phyloP scores from a whole-genome alignment of 2,329 filamentous ascomycete species.

The Phoma herbarum region DNA sequence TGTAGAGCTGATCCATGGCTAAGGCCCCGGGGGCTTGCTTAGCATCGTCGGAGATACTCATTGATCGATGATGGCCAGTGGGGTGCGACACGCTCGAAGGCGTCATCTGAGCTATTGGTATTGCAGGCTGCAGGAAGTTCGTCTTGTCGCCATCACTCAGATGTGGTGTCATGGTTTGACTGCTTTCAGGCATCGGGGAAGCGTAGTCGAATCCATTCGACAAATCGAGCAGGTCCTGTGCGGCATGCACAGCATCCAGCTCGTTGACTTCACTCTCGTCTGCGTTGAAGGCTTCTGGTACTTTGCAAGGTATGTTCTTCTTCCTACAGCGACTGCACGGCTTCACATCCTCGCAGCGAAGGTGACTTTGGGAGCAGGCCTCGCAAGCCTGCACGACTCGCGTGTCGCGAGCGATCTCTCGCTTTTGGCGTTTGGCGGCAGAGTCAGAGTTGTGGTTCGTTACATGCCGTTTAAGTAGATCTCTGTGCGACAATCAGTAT shows the following conservation, averaged over 20 bases:
- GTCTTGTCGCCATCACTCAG: constrained; percentile 10
- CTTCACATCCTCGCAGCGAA: constrained; percentile 64
- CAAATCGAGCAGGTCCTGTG: constrained; percentile 42
- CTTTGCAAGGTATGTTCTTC: constrained; percentile 57
- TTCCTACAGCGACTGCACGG: constrained; percentile 62
- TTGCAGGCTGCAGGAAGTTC: constrained; percentile 9
- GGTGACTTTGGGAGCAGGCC: constrained; percentile 60
- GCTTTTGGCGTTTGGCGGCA: constrained; percentile 38
- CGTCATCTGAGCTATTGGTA: constrained; percentile 12
- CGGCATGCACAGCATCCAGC: constrained; percentile 41
- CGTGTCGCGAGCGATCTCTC: constrained; percentile 38
- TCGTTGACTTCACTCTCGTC: constrained; percentile 32
- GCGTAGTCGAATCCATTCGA: constrained; percentile 38
- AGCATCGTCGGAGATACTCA: constrained; percentile 7
- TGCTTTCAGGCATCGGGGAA: constrained; percentile 19
- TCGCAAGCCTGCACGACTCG: constrained; percentile 59
- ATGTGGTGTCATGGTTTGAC: constrained; percentile 7
- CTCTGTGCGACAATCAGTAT: constrained; percentile 39
- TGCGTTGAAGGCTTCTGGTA: constrained; percentile 26
- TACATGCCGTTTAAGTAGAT: constrained; percentile 62
- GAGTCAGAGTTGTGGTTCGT: constrained; percentile 55
- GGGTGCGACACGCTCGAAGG: neutral
- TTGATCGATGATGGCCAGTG: neutral
- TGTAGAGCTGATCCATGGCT: constrained; percentile 20
- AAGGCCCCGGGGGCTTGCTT: constrained; percentile 16